These are phyloP conservation scores for Pestalotiopsis sp. DNA, from an alignment of 2,329 filamentous ascomycete species.

Conservation along the genomic window DNA sequence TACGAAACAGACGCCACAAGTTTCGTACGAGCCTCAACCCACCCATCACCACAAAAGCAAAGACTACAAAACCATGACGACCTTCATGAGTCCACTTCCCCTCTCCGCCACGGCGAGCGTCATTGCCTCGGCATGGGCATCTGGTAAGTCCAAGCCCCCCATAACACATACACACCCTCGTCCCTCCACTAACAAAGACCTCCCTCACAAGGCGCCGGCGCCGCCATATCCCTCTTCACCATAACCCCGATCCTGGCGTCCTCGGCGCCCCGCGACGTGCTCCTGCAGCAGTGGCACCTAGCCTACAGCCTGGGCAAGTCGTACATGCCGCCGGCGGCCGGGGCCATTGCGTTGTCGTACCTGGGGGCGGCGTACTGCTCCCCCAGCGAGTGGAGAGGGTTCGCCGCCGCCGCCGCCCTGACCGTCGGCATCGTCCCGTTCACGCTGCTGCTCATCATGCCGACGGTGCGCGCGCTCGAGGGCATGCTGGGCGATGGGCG, in stretches of 20 bases:
- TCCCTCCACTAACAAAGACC: not conserved
- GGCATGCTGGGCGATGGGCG: not conserved
- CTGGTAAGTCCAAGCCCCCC: not conserved
- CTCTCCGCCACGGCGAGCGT: not conserved
- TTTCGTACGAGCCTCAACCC: not conserved
- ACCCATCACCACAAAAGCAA: not conserved
- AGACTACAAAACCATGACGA: not conserved
- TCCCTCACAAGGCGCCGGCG: conserved; percentile 34
- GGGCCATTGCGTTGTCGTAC: conserved; percentile 33
- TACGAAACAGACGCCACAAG: too few relatives aligned
- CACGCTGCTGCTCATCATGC: conserved; percentile 37
- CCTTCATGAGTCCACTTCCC: not conserved
- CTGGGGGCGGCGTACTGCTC: conserved; percentile 36
- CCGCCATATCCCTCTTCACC: conserved; percentile 36
- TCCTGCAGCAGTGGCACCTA: conserved; percentile 37
- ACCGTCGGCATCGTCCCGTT: conserved; percentile 41
- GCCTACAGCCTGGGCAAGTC: conserved; percentile 38
- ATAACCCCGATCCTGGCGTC: conserved; percentile 31
- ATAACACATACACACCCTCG: not conserved
- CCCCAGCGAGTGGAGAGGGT: conserved; percentile 33
- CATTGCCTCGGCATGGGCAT: conserved; percentile 6
- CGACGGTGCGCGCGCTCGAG: conserved; percentile 35
- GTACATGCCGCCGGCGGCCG: conserved; percentile 38
- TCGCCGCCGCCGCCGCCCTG: conserved; percentile 32
- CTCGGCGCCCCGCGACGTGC: conserved; percentile 27